A percentile compares a stretch with the other conserved stretches of the same genome.
Evolutionary conservation across 148 eudicot species (phyloP).

Genomic region (Pharnaceum exiguum): DNA sequence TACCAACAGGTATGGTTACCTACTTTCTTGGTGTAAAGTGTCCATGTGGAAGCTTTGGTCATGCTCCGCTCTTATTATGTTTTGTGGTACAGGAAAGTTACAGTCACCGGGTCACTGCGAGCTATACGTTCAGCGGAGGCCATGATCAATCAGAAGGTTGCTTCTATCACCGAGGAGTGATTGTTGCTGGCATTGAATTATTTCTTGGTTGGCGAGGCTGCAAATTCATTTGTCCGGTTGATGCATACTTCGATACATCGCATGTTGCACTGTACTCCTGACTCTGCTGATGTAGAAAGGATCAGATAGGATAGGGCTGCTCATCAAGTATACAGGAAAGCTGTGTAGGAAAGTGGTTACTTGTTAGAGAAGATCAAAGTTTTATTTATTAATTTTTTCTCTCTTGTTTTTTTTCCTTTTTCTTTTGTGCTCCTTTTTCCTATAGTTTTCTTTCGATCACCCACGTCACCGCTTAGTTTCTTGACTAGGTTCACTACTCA

Average conservation of each 20-base stretch:
- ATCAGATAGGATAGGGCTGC: constrained; percentile 10
- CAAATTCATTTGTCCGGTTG: constrained; percentile 11
- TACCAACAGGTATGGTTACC: constrained; percentile 58
- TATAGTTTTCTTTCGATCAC: too few species aligned
- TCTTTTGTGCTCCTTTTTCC: neutral
- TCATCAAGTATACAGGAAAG: constrained; percentile 14
- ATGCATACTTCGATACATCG: constrained; percentile 7
- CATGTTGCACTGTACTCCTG: neutral
- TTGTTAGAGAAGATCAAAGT: constrained; percentile 7
- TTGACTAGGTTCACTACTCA: too few species aligned
- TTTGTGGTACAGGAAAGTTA: constrained; percentile 76
- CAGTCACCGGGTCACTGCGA: constrained; percentile 82
- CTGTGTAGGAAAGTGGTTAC: constrained; percentile 10
- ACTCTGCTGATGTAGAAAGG: constrained; percentile 4
- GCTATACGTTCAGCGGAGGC: constrained; percentile 70
- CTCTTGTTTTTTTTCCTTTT: neutral
- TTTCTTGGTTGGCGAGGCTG: neutral
- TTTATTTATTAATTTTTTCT: too few species aligned
- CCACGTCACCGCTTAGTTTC: too few species aligned
- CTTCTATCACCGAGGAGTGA: constrained; percentile 57
- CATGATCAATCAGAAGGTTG: constrained; percentile 76
- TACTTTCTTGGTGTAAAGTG: neutral
- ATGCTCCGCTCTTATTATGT: neutral
- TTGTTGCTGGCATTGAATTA: neutral
- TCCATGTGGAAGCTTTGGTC: neutral